These are phyloP conservation scores for Ceratocystis cacaofunesta DNA, from an alignment of 2,329 filamentous ascomycete species.

Conservation along the genomic window DNA sequence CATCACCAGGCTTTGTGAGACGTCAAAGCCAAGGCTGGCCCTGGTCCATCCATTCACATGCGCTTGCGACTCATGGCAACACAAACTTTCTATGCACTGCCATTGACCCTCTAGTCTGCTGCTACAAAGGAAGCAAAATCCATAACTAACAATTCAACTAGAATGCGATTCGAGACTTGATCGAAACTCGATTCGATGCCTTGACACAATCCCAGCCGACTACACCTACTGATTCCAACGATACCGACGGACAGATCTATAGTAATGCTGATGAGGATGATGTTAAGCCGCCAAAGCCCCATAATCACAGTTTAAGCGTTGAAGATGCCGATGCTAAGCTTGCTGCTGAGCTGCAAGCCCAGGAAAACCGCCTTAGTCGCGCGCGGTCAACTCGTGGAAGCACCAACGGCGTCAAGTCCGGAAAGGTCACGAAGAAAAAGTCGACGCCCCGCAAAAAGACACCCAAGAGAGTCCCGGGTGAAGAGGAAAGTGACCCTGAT, in stretches of 20 bases:
- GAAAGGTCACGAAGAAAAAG: constrained; percentile 56
- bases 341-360: constrained; percentile 77
- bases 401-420: constrained; percentile 39
- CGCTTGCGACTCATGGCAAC: background rate
- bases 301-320: constrained; percentile 19
- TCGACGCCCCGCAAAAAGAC: constrained; percentile 56
- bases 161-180: constrained; percentile 56
- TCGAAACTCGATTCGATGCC: constrained; percentile 60
- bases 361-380: constrained; percentile 60
- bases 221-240: constrained; percentile 23
- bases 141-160: constrained; percentile 23
- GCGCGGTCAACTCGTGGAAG: constrained; percentile 65
- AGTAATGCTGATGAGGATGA: constrained; percentile 3
- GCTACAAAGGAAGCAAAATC: background rate
- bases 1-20: background rate
- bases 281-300: constrained; percentile 25
- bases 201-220: constrained; percentile 37
- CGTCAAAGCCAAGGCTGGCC: background rate
- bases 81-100: background rate
- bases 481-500: constrained; percentile 28
- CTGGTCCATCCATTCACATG: background rate
- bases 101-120: background rate
- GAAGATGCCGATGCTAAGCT: constrained; percentile 74
- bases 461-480: constrained; percentile 53
- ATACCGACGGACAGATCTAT: constrained; percentile 24